Evolutionary conservation across 73 alveolate species (phyloP).

Genomic region (Paramecium biaurelia): DNA sequence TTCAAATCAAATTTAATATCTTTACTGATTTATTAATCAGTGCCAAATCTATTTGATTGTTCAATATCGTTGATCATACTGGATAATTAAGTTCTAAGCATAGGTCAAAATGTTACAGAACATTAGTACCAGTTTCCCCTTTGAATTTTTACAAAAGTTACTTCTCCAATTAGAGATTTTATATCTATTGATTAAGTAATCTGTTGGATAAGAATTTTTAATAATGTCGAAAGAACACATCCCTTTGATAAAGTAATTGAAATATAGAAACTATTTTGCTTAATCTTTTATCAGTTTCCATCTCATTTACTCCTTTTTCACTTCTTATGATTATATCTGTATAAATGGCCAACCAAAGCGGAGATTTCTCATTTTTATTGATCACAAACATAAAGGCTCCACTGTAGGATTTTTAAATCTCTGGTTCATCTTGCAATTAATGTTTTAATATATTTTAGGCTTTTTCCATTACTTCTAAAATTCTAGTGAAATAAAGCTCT

Average conservation of each 20-base stretch:
- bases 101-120: not conserved
- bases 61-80: constrained; percentile 40
- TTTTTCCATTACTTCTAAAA: not conserved
- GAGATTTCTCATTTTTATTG: constrained; percentile 40
- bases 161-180: not conserved
- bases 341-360: not conserved
- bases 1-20: not conserved
- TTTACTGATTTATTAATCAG: not conserved
- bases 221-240: constrained; percentile 23
- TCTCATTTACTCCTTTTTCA: constrained; percentile 6
- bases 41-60: not conserved
- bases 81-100: not conserved
- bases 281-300: not conserved
- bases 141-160: not conserved
- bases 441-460: not conserved
- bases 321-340: not conserved
- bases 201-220: not conserved
- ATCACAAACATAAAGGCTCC: not conserved
- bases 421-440: not conserved
- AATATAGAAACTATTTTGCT: not conserved
- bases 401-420: not conserved
- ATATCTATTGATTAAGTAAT: not conserved
- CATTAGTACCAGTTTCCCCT: constrained; percentile 24
- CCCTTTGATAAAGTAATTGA: not conserved
- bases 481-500: not conserved